Evolutionary conservation across 306 rosid species (phyloP).

Genomic region (Erythrophleum fordii): DNA sequence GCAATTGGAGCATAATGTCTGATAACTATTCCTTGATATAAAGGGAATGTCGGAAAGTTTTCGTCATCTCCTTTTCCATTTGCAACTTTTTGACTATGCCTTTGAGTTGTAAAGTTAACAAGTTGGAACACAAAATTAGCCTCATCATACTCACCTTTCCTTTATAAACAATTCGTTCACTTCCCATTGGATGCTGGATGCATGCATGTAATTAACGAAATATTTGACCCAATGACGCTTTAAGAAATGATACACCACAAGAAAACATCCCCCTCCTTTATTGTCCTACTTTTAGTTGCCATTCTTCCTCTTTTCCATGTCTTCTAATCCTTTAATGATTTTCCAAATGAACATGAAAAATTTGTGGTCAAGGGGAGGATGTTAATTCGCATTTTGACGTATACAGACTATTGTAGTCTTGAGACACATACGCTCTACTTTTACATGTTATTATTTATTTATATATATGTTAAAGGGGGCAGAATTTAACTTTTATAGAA

Average conservation of each 20-base stretch:
- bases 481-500: no score
- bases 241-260: no score
- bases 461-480: no score
- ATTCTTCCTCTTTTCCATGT: background rate
- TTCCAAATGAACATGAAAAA: background rate
- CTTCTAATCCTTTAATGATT: background rate
- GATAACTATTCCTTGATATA: background rate
- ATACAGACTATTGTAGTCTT: background rate
- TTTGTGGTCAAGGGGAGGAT: background rate
- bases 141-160: constrained; percentile 36
- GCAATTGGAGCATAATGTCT: constrained; percentile 25
- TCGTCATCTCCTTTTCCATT: constrained; percentile 9
- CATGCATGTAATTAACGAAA: background rate
- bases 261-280: no score
- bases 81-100: constrained; percentile 18
- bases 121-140: constrained; percentile 48
- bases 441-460: no score
- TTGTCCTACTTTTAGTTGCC: no score
- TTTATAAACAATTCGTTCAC: constrained; percentile 35
- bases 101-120: constrained; percentile 1
- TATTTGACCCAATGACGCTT: constrained; percentile 1
- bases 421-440: no score
- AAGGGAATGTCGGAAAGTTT: constrained; percentile 53
- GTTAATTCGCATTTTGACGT: background rate
- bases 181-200: constrained; percentile 52